Evolutionary conservation across 129 eudicot species (phyloP), one percentile per base, ranked within the genome.

Genomic region (Saussurea involucrata): DNA sequence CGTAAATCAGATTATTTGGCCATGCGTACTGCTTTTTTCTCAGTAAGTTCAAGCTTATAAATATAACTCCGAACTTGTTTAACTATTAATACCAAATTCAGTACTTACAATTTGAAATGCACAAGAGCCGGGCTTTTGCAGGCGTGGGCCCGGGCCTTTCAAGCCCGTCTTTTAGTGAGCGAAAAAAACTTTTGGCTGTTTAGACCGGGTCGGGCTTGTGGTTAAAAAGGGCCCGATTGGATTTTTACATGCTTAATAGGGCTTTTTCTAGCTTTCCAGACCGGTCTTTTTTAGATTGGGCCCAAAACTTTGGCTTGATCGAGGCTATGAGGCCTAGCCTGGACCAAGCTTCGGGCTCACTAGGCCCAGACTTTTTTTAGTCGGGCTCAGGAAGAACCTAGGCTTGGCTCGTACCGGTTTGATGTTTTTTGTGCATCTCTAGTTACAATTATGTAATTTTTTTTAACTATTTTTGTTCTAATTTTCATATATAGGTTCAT

Each of bases 1-100:
- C 83, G 84, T 70, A 88, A 73, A 83, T 81, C 97, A 28, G 93
- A 91, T 71, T 91, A 91, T 86, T 73, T 91, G 82, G 80, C 97
- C 40, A 80, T 91, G 87, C 93, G 93, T 60, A 85, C 88, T 78
- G 97, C 88, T 58, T 91, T 91, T 73, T 75, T 91, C 82, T 82
- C 85, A 21, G 97, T 91, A 34, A 89, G 90, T 80, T 61, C 40
- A 20, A 32, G 8, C 63, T 33, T 46, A 8, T 49, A 15, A 17
- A 17, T 49, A 49, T 49, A 24, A 67, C 71, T 33, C 27, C 24
- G 49, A 18, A 46, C 8, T 69, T 15, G 20, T 74, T 57, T 28
- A 44, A 4, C 10, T 33, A 27, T 57, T 67, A 33, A 8, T 46
- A 53, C 13, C 9, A 6, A 53, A n/a, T 5, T 53, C 9, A n/a